phyloP scores from a whole-genome alignment of 2,329 filamentous ascomycete genomes.

The Fusarium chaquense region DNA sequence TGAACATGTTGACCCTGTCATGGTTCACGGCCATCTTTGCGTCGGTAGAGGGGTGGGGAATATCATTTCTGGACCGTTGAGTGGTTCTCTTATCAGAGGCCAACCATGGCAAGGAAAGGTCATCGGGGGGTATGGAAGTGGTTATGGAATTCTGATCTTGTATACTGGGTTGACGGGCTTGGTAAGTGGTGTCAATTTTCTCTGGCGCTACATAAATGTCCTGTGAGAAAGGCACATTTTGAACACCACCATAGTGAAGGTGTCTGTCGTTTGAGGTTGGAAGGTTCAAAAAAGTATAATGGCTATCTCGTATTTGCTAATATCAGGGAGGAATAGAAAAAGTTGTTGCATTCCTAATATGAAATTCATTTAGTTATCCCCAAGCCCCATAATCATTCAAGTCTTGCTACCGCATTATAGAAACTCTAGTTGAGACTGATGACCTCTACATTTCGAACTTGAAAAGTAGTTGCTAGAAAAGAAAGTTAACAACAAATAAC shows the following conservation, averaged over 20 bases:
- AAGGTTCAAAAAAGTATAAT: background rate
- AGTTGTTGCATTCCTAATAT: background rate
- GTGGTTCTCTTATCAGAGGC: constrained; percentile 60
- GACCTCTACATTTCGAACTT: constrained; percentile 33
- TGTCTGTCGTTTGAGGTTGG: background rate
- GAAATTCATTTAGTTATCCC: background rate
- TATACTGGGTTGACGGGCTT: constrained; percentile 60
- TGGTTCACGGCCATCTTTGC: constrained; percentile 67
- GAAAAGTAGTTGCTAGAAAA: constrained; percentile 18
- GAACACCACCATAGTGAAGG: accelerated
- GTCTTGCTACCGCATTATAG: background rate
- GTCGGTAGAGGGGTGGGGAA: constrained; percentile 70
- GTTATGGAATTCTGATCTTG: constrained; percentile 66
- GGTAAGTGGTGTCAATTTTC: constrained; percentile 33
- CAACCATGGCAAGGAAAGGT: constrained; percentile 56
- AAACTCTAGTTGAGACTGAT: constrained; percentile 27
- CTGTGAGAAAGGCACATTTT: background rate
- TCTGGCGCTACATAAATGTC: constrained; percentile 32
- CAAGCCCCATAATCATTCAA: background rate
- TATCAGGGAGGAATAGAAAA: no score
- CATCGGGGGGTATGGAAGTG: constrained; percentile 60
- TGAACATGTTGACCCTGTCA: constrained; percentile 53
- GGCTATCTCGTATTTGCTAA: no score
- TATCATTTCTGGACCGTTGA: constrained; percentile 65
- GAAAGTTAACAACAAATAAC: background rate